phyloP scores from a whole-genome alignment of 768 basidiomycete species.

The Leccinellum rugosiceps region DNA sequence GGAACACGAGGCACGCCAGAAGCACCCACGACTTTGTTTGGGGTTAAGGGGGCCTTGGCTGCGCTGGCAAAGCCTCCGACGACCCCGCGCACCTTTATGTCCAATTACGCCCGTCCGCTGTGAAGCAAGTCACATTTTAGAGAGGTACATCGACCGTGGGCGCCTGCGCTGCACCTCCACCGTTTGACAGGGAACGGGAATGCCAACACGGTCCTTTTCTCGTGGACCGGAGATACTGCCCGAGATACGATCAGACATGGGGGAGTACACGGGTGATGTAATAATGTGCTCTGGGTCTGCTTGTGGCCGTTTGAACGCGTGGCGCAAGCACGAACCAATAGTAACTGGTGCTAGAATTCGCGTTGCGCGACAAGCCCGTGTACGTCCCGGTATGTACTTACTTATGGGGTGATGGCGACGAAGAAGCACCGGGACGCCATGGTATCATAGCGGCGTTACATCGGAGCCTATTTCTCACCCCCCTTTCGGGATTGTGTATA shows the following conservation, averaged over 20 bases:
- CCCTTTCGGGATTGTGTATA: not conserved
- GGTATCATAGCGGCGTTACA: not conserved
- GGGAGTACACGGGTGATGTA: not conserved
- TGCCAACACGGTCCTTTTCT: not conserved
- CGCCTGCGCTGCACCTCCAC: not conserved
- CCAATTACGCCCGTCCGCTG: conserved; percentile 1
- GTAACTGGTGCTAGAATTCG: not conserved
- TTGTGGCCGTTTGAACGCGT: not conserved
- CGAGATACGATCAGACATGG: conserved; percentile 5
- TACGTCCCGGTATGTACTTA: not conserved
- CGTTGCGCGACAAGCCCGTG: not conserved
- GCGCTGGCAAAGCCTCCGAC: conserved; percentile 1
- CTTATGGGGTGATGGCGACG: not conserved
- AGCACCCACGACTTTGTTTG: conserved; percentile 23
- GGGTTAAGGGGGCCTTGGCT: conserved; percentile 16
- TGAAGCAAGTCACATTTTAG: not conserved
- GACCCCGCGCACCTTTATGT: not conserved
- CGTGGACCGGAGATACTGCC: conserved; percentile 2
- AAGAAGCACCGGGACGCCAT: not conserved
- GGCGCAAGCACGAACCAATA: not conserved
- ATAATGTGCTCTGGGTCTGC: not conserved
- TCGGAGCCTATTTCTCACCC: not conserved
- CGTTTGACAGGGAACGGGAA: not conserved
- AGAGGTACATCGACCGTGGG: not conserved
- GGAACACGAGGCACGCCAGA: conserved; percentile 31